Percentiles rank a stretch among this genome's conserved stretches.
phyloP scores from a whole-genome alignment of 2,329 filamentous ascomycete genomes.

The Dothideomycetidae sp. region DNA sequence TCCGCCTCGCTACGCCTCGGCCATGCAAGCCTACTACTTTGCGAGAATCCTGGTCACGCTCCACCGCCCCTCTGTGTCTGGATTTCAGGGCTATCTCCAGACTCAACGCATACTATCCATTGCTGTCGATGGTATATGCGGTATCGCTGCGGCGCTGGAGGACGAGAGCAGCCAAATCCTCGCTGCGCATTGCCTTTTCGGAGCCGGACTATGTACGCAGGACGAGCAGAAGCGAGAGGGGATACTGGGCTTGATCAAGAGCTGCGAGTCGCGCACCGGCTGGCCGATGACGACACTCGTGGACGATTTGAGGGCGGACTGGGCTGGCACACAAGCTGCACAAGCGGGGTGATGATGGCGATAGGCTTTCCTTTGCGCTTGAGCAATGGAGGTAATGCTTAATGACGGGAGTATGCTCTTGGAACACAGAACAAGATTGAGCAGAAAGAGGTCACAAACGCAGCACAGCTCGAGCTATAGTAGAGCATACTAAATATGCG shows the following conservation, averaged over 20 bases:
- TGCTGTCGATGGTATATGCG: slow-evolving; percentile 36
- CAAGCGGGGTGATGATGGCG: too few relatives aligned
- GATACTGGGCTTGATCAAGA: not conserved
- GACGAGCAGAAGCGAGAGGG: not conserved
- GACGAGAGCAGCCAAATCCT: not conserved
- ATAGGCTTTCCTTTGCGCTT: too few relatives aligned
- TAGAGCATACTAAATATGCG: too few relatives aligned
- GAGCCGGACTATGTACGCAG: slow-evolving; percentile 2
- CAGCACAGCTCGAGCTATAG: too few relatives aligned
- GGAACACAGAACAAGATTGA: too few relatives aligned
- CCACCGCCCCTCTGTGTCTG: slow-evolving; percentile 37
- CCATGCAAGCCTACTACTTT: slow-evolving; percentile 39
- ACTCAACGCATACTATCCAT: slow-evolving; percentile 33
- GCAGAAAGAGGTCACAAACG: too few relatives aligned
- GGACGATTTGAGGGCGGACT: not conserved
- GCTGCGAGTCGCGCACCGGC: not conserved
- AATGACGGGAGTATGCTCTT: too few relatives aligned
- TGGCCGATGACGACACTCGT: not conserved
- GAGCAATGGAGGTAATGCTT: too few relatives aligned
- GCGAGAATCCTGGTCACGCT: slow-evolving; percentile 40
- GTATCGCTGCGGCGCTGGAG: slow-evolving; percentile 26
- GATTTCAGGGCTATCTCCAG: slow-evolving; percentile 34
- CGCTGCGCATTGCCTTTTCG: not conserved
- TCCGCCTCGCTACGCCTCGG: slow-evolving; percentile 31
- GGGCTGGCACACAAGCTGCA: too few relatives aligned